These are phyloP conservation scores for Peronosclerospora sorghi DNA, from an alignment of 352 stramenopile genomes.

Conservation along the genomic window DNA sequence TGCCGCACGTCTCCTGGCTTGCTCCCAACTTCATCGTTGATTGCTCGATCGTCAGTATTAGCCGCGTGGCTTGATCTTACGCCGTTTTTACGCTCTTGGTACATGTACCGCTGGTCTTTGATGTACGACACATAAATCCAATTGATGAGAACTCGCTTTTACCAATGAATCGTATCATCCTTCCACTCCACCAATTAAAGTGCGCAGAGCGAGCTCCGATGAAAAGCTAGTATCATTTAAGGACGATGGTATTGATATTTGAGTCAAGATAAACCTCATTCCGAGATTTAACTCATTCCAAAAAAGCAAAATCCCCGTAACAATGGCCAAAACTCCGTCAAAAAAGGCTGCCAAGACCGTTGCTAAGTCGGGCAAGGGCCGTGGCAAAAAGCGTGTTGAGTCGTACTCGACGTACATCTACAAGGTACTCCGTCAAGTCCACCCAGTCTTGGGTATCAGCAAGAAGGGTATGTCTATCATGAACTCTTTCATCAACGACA, in stretches of 20 bases:
- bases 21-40: conserved; percentile 44
- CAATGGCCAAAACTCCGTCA: conserved; percentile 92
- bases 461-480: conserved; percentile 98
- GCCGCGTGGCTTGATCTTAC: conserved; percentile 17
- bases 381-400: conserved; percentile 83
- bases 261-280: conserved; percentile 10
- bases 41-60: conserved; percentile 16
- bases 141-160: background rate
- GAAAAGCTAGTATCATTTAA: conserved; percentile 13
- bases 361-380: conserved; percentile 74
- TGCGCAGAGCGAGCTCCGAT: conserved; percentile 10
- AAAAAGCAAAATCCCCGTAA: conserved; percentile 2
- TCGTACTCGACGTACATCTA: conserved; percentile 89
- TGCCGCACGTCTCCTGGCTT: conserved; percentile 40
- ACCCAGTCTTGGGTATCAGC: conserved; percentile 95
- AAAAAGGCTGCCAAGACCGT: conserved; percentile 87
- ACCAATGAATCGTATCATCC: conserved; percentile 5
- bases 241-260: conserved; percentile 2
- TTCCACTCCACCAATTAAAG: conserved; percentile 17
- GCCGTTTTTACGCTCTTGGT: conserved; percentile 1
- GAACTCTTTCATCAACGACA: conserved; percentile 99
- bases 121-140: background rate
- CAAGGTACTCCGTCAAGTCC: conserved; percentile 91
- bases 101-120: background rate
- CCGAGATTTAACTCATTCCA: conserved; percentile 16